Base-by-base conservation (phyloP, 2,329 filamentous ascomycete species). In the Hymenoscyphus occultus region DNA sequence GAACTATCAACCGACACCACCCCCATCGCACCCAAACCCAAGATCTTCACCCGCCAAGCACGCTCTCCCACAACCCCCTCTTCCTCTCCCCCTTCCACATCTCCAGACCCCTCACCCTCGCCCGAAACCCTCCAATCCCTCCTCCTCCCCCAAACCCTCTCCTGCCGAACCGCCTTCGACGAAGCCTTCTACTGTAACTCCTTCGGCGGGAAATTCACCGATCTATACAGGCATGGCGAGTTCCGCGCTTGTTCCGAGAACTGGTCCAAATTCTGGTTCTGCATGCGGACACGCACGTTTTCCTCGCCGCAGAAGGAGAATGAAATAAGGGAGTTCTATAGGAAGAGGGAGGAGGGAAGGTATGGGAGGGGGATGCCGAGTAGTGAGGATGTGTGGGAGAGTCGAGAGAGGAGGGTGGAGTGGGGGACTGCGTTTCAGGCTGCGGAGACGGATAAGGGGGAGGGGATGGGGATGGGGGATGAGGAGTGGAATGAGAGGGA, bases 181-280 rank as follows among this genome's bases (percentile, higher is more conserved):
- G 84, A 87, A 69, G 93, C 94, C 66, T 97, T 94, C 84, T 92
- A 94, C 82, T 99, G 95, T 84, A 91, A 95, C 76, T 92, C 90
- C 0, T 82, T 97, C 9, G 93, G 92, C 62, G 93, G 94, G 0
- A 93, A 98, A 77, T 97, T 93, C 82, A 93, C 91, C 73, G 88
- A 92, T 73, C 85, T 98, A 45, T 99, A 98, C 82, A 90, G 95
- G 48, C 89, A 92, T 75, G 95, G 95, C 67, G 80, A 82, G 54
- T 80, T 96, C 73, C 86, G 89, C 56, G 83, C 85, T 3, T 99
- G 95, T 82, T 86, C 83, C 67, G 90, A 96, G 70, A 88, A 93
- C 68, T 97, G 94, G 93, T 85, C 89, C 67, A 91, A 97, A 77
- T 98, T 97, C 78, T 96, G 93, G 91, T 94, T 97, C 80, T 99